A percentile compares a stretch with the other conserved stretches of the same genome.
phyloP scores from a whole-genome alignment of 192 early-diverging fungal genomes.

The Backusella psychrophila region DNA sequence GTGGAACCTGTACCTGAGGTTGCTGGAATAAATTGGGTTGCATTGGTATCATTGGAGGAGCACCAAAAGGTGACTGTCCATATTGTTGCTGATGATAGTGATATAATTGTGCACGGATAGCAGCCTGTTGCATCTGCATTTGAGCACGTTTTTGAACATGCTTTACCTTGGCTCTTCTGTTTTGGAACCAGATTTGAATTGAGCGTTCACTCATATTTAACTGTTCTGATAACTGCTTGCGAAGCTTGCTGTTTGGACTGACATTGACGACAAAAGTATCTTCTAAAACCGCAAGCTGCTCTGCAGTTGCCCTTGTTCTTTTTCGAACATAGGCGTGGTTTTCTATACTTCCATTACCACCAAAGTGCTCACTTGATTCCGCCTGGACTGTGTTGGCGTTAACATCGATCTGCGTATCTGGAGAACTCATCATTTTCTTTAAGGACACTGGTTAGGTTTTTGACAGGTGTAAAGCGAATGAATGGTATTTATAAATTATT shows the following conservation, averaged over 20 bases:
- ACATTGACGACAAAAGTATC: conserved; percentile 67
- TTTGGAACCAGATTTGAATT: conserved; percentile 39
- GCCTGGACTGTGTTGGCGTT: background rate
- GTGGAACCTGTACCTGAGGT: background rate
- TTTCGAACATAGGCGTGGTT: conserved; percentile 21
- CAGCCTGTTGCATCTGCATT: conserved; percentile 31
- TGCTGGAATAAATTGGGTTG: conserved; percentile 8
- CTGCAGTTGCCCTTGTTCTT: conserved; percentile 65
- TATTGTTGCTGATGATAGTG: conserved; percentile 28
- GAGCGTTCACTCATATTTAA: conserved; percentile 60
- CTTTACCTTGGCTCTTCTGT: conserved; percentile 29
- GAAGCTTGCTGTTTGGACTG: conserved; percentile 62
- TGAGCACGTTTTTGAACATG: conserved; percentile 34
- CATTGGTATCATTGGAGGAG: conserved; percentile 6
- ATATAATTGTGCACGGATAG: conserved; percentile 28
- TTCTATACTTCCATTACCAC: background rate
- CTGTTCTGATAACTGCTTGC: conserved; percentile 62
- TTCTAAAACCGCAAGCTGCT: conserved; percentile 63
- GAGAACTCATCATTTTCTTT: background rate
- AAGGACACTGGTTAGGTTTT: background rate
- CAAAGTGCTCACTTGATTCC: background rate
- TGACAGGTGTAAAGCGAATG: background rate
- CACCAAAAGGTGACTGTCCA: background rate
- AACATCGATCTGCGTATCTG: background rate
- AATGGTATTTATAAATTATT: background rate